Evolutionary conservation across 139 green algal genomes (phyloP).

Genomic region (Spirogloea muscicola): DNA sequence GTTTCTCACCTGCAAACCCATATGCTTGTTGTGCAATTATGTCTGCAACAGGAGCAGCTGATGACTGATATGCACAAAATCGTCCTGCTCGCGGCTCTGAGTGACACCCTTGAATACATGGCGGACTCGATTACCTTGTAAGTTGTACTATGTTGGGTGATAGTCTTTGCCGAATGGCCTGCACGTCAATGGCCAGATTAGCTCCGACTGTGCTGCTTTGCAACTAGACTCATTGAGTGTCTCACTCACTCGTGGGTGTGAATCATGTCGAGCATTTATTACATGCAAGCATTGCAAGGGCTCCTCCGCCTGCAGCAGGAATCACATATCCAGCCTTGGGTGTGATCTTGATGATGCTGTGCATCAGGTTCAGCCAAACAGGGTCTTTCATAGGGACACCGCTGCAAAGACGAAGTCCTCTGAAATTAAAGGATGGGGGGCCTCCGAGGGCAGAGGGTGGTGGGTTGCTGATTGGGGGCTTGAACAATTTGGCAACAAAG

Average conservation of each 20-base stretch:
- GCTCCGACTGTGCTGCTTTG: neutral
- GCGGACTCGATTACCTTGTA: constrained; percentile 27
- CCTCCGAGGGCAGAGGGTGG: neutral
- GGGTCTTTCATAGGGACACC: neutral
- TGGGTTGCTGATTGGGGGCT: neutral
- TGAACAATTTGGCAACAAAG: neutral
- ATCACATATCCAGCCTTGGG: constrained; percentile 1
- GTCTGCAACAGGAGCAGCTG: constrained; percentile 44
- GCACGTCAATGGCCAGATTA: too few species aligned
- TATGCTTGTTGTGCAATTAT: too few species aligned
- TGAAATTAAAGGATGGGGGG: too few species aligned
- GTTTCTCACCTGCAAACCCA: too few species aligned
- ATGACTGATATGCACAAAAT: constrained; percentile 27
- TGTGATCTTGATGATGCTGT: too few species aligned
- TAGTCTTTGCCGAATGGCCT: too few species aligned
- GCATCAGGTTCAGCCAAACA: neutral
- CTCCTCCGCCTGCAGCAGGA: neutral
- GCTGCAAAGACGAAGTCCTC: neutral
- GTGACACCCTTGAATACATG: constrained; percentile 38
- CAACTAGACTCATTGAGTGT: neutral
- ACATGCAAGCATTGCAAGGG: neutral
- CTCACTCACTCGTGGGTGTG: neutral
- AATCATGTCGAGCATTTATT: neutral
- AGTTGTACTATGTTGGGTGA: too few species aligned
- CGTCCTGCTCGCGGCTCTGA: constrained; percentile 32